phyloP scores from a whole-genome alignment of 129 eudicot species.

The Artemisia annua region DNA sequence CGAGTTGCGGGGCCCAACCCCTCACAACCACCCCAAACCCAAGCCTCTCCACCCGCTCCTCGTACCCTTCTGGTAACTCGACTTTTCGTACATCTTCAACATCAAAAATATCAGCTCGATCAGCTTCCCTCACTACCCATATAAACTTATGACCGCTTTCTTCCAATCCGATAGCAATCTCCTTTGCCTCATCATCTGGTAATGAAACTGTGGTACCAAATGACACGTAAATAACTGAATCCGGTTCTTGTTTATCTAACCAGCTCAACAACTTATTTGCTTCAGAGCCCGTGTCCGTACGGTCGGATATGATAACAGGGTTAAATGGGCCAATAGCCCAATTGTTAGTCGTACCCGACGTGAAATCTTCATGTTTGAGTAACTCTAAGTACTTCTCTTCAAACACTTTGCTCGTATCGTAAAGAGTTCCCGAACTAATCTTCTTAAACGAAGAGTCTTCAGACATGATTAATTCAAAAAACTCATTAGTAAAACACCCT shows the following conservation, averaged over 20 bases:
- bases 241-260: slow-evolving; percentile 32
- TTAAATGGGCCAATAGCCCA: slow-evolving; percentile 46
- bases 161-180: slow-evolving; percentile 32
- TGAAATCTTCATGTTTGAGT: slow-evolving; percentile 13
- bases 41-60: slow-evolving; percentile 19
- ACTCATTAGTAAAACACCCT: slow-evolving; percentile 31
- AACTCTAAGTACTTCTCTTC: slow-evolving; percentile 33
- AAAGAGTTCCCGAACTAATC: slow-evolving; percentile 35
- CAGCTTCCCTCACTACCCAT: slow-evolving; percentile 43
- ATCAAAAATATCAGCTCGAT: slow-evolving; percentile 30
- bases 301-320: slow-evolving; percentile 4
- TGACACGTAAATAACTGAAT: slow-evolving; percentile 36
- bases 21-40: slow-evolving; percentile 38
- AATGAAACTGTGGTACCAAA: slow-evolving; percentile 37
- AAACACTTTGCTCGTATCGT: slow-evolving; percentile 36
- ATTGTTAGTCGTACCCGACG: slow-evolving; percentile 20
- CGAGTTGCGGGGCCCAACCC: slow-evolving; percentile 45
- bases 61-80: slow-evolving; percentile 38
- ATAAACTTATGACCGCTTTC: slow-evolving; percentile 35
- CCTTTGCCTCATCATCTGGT: slow-evolving; percentile 21
- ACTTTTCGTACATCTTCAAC: slow-evolving; percentile 18
- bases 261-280: slow-evolving; percentile 15
- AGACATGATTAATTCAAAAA: slow-evolving; percentile 8
- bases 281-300: background rate
- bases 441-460: slow-evolving; percentile 29